phyloP scores from a whole-genome alignment of 2,329 filamentous ascomycete genomes.

The Paramyrothecium roridum region DNA sequence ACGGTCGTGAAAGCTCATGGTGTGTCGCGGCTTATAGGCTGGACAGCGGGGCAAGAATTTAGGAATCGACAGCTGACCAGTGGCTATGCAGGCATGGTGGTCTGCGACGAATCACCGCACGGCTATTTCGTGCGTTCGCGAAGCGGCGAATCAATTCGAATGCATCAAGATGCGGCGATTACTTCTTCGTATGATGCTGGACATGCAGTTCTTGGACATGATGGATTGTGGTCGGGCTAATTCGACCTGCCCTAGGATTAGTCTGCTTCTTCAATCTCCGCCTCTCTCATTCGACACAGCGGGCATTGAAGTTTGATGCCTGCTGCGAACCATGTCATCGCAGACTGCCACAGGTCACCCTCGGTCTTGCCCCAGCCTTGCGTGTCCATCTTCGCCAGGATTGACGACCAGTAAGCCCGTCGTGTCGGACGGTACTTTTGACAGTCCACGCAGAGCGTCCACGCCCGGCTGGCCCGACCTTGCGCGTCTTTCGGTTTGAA shows the following conservation, averaged over 20 bases:
- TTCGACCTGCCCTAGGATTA: no score
- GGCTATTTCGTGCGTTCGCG: no score
- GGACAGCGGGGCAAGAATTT: conserved; percentile 9
- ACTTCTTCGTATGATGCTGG: no score
- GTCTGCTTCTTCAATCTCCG: not conserved
- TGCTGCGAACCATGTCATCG: conserved; percentile 11
- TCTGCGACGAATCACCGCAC: no score
- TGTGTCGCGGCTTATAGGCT: conserved; percentile 5
- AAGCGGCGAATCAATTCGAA: no score
- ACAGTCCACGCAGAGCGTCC: conserved; percentile 18
- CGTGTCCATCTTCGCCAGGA: not conserved
- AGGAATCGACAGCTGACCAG: conserved; percentile 9
- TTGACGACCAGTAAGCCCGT: conserved; percentile 13
- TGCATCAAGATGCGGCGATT: no score
- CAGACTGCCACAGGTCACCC: conserved; percentile 4
- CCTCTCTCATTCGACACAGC: conserved; percentile 9
- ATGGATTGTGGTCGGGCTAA: no score
- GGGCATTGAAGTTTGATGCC: conserved; percentile 16
- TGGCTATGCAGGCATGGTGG: no score
- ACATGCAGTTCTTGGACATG: no score
- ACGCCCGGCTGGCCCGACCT: conserved; percentile 9
- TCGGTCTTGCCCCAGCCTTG: conserved; percentile 7
- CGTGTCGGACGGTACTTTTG: conserved; percentile 14
- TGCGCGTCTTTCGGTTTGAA: conserved; percentile 10
- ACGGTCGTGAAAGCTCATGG: not conserved